phyloP scores from a whole-genome alignment of 1,139 yeast genomes.

The Pichia sp. region DNA sequence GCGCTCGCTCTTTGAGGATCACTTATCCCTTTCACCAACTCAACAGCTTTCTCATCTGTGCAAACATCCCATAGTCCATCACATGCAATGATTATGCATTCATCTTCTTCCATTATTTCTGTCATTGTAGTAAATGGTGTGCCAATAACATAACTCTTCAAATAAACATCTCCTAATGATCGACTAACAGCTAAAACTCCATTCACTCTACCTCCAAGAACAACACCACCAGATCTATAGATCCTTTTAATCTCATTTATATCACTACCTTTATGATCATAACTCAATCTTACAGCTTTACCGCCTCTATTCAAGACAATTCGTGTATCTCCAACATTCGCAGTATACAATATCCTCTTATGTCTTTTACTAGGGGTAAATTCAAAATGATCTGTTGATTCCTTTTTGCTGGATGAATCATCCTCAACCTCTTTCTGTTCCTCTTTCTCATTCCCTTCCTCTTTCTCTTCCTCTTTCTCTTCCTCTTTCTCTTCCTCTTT shows the following conservation, averaged over 20 bases:
- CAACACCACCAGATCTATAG: conserved; percentile 72
- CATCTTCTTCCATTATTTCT: conserved; percentile 54
- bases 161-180: conserved; percentile 88
- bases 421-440: conserved; percentile 5
- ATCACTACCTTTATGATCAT: conserved; percentile 94
- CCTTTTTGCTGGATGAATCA: conserved; percentile 2
- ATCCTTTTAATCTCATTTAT: conserved; percentile 68
- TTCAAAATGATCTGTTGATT: conserved; percentile 32
- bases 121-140: conserved; percentile 91
- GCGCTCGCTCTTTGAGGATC: conserved; percentile 67
- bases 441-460: conserved; percentile 2
- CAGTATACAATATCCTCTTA: conserved; percentile 76
- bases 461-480: conserved; percentile 40
- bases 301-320: conserved; percentile 72
- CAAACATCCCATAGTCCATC: conserved; percentile 96
- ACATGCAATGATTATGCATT: conserved; percentile 80
- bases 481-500: conserved; percentile 15
- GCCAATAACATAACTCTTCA: conserved; percentile 85
- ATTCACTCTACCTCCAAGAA: conserved; percentile 86
- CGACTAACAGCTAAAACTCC: conserved; percentile 95
- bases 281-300: conserved; percentile 68
- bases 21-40: conserved; percentile 45
- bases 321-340: conserved; percentile 93
- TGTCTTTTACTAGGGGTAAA: conserved; percentile 42
- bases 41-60: conserved; percentile 74